Evolutionary conservation across 768 basidiomycete genomes (phyloP).

Genomic region (Podaxis mareebaensis): DNA sequence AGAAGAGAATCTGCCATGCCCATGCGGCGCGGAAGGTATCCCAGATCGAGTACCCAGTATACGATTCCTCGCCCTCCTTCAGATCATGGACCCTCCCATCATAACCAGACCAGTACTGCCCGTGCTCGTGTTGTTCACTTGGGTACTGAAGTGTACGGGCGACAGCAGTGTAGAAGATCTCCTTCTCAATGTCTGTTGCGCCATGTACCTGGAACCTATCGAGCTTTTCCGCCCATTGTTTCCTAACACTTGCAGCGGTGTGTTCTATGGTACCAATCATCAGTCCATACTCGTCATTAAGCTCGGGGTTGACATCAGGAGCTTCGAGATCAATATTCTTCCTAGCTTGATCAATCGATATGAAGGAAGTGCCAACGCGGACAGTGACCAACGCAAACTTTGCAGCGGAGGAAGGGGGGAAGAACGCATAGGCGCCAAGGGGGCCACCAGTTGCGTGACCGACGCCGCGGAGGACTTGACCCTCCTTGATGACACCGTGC

Average conservation of each 20-base stretch:
- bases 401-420: conserved; percentile 29
- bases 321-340: conserved; percentile 44
- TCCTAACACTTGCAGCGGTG: conserved; percentile 48
- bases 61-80: conserved; percentile 52
- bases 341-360: conserved; percentile 67
- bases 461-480: conserved; percentile 31
- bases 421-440: conserved; percentile 52
- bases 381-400: conserved; percentile 42
- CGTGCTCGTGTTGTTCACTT: conserved; percentile 69
- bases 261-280: conserved; percentile 41
- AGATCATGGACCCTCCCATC: conserved; percentile 58
- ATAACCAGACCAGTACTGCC: conserved; percentile 76
- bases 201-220: conserved; percentile 51
- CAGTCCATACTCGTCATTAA: conserved; percentile 1
- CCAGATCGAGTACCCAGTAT: conserved; percentile 83
- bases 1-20: conserved; percentile 77
- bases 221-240: conserved; percentile 59
- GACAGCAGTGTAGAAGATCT: conserved; percentile 60
- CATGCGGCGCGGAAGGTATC: conserved; percentile 78
- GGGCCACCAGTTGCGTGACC: conserved; percentile 39
- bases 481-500: conserved; percentile 52
- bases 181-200: conserved; percentile 35
- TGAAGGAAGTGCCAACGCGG: conserved; percentile 72
- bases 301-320: conserved; percentile 18
- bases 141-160: conserved; percentile 75